Percentiles rank a stretch among this genome's conserved stretches.
phyloP scores from a whole-genome alignment of 2,329 filamentous ascomycete species.

The Aspergillus fumigatiaffinis region DNA sequence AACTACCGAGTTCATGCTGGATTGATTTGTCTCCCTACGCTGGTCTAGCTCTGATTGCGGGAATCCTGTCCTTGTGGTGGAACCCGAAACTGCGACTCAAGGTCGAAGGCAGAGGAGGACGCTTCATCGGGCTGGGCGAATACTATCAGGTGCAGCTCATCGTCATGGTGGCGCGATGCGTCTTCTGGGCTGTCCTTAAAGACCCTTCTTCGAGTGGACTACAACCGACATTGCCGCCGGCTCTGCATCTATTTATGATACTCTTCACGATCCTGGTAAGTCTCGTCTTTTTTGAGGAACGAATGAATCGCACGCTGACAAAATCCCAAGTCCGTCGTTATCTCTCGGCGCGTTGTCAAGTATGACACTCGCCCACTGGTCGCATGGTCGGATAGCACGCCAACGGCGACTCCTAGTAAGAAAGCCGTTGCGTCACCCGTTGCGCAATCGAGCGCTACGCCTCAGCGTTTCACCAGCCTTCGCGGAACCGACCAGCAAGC shows the following conservation, averaged over 20 bases:
- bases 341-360: slow-evolving; percentile 36
- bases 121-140: slow-evolving; percentile 40
- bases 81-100: slow-evolving; percentile 46
- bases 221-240: slow-evolving; percentile 26
- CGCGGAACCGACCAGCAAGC: slow-evolving; percentile 11
- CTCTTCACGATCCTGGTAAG: slow-evolving; percentile 38
- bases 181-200: slow-evolving; percentile 42
- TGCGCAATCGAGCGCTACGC: slow-evolving; percentile 10
- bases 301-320: slow-evolving; percentile 15
- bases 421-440: slow-evolving; percentile 16
- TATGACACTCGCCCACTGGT: slow-evolving; percentile 42
- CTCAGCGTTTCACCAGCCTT: slow-evolving; percentile 12
- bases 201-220: slow-evolving; percentile 34
- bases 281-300: slow-evolving; percentile 1
- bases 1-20: slow-evolving; percentile 25
- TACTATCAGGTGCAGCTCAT: slow-evolving; percentile 48
- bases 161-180: slow-evolving; percentile 41
- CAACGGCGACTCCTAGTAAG: slow-evolving; percentile 24
- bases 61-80: slow-evolving; percentile 47
- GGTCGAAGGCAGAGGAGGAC: slow-evolving; percentile 38
- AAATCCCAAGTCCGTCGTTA: slow-evolving; percentile 29
- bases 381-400: slow-evolving; percentile 37
- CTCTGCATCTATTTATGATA: slow-evolving; percentile 39
- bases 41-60: slow-evolving; percentile 38
- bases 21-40: slow-evolving; percentile 31